These are phyloP conservation scores for Alliaria petiolata DNA, from an alignment of 345 rosid genomes.

Conservation along the genomic window DNA sequence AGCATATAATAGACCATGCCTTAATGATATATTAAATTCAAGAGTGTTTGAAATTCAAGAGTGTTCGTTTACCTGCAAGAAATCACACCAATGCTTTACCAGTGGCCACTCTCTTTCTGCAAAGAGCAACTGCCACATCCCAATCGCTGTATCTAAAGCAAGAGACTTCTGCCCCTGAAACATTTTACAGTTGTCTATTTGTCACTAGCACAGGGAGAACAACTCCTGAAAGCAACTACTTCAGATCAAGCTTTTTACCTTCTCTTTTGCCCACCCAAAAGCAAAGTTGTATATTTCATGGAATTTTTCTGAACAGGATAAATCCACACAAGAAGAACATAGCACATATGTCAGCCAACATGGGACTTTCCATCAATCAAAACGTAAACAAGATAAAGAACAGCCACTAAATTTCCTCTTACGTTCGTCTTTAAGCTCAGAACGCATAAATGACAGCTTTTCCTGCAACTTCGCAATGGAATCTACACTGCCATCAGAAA, in stretches of 20 bases:
- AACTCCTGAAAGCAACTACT: neutral
- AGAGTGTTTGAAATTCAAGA: neutral
- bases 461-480: constrained; percentile 78
- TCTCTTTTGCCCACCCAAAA: constrained; percentile 98
- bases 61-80: constrained; percentile 64
- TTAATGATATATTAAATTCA: neutral
- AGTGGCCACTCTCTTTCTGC: constrained; percentile 94
- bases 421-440: constrained; percentile 98
- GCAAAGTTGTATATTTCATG: constrained; percentile 92
- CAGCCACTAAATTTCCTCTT: constrained; percentile 24
- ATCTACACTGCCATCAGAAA: constrained; percentile 77
- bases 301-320: constrained; percentile 71
- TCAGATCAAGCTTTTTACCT: constrained; percentile 45
- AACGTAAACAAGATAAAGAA: constrained; percentile 2
- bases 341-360: constrained; percentile 8
- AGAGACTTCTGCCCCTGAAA: constrained; percentile 94
- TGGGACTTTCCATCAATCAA: neutral
- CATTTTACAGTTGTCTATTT: neutral
- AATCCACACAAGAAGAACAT: constrained; percentile 19
- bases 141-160: constrained; percentile 97
- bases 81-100: constrained; percentile 95
- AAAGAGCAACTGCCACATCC: constrained; percentile 98
- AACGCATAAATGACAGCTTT: constrained; percentile 73
- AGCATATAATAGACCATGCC: neutral
- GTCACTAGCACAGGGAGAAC: neutral